A percentile compares a stretch with the other conserved stretches of the same genome.
Evolutionary conservation across 345 rosid species (phyloP).

Genomic region (Clarkia xantiana): DNA sequence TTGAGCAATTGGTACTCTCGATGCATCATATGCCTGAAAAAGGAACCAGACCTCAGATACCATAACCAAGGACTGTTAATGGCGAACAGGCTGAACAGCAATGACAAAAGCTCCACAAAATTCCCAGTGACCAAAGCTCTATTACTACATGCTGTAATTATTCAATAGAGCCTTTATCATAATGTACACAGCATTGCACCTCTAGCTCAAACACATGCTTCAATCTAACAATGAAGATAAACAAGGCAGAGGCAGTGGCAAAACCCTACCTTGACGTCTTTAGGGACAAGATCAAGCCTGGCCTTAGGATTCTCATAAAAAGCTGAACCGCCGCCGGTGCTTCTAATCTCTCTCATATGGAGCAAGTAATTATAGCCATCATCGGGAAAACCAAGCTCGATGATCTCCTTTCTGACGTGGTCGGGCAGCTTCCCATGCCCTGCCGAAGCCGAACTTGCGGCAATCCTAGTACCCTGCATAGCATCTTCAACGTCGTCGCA

Average conservation of each 20-base stretch:
- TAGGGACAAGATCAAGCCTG: slow-evolving; percentile 31
- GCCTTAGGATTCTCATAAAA: slow-evolving; percentile 56
- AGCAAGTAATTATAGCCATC: slow-evolving; percentile 82
- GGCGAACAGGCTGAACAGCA: no score
- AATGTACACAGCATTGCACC: no score
- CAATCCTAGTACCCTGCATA: slow-evolving; percentile 6
- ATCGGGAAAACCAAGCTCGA: slow-evolving; percentile 83
- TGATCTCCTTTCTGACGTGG: slow-evolving; percentile 54
- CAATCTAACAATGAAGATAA: not conserved
- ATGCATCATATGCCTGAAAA: slow-evolving; percentile 82
- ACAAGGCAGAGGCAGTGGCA: not conserved
- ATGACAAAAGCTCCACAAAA: no score
- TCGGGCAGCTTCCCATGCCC: slow-evolving; percentile 21
- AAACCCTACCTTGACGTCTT: slow-evolving; percentile 46
- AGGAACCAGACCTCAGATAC: not conserved
- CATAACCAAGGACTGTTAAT: not conserved
- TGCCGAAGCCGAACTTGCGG: slow-evolving; percentile 2
- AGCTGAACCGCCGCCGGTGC: slow-evolving; percentile 65
- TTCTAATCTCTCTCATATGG: slow-evolving; percentile 75
- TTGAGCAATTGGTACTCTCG: slow-evolving; percentile 41
- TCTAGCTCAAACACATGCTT: no score
- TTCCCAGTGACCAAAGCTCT: no score
- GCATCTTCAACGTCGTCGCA: slow-evolving; percentile 23
- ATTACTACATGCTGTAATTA: not conserved
- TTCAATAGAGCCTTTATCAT: no score